These are phyloP conservation scores for Exophiala aquamarina DNA, from an alignment of 2,329 filamentous ascomycete species.

Conservation along the genomic window DNA sequence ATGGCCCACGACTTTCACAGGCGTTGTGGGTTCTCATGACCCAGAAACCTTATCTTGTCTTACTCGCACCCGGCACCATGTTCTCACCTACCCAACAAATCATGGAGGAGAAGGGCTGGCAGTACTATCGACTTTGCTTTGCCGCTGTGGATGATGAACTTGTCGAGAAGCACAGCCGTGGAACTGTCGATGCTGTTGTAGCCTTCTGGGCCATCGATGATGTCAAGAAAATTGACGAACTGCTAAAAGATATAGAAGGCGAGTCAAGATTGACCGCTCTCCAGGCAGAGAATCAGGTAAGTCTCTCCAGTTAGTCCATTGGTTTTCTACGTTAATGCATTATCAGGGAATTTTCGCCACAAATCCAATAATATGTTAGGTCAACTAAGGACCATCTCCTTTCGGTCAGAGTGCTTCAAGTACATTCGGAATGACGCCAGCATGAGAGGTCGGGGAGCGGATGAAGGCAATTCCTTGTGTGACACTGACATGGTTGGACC, in stretches of 20 bases:
- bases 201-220: conserved; percentile 77
- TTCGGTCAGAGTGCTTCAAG: too few species aligned
- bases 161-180: conserved; percentile 60
- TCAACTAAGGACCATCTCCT: too few species aligned
- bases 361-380: conserved; percentile 21
- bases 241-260: conserved; percentile 46
- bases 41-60: conserved; percentile 65
- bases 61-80: conserved; percentile 70
- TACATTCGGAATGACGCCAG: too few species aligned
- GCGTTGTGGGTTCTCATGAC: conserved; percentile 74
- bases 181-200: conserved; percentile 68
- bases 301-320: background rate
- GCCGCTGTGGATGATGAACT: conserved; percentile 75
- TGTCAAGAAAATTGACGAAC: conserved; percentile 63
- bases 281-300: conserved; percentile 14
- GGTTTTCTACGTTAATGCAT: background rate
- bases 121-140: conserved; percentile 78
- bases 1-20: conserved; percentile 56
- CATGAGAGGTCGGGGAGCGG: too few species aligned
- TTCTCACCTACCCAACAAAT: conserved; percentile 70
- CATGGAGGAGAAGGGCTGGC: conserved; percentile 60
- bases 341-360: conserved; percentile 12
- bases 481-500: too few species aligned
- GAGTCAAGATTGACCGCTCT: conserved; percentile 5
- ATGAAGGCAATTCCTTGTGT: too few species aligned